Percentiles rank a stretch among this genome's conserved stretches.
These are phyloP conservation scores for Exophiala dermatitidis DNA, from an alignment of 2,329 filamentous ascomycete genomes.

Conservation along the genomic window DNA sequence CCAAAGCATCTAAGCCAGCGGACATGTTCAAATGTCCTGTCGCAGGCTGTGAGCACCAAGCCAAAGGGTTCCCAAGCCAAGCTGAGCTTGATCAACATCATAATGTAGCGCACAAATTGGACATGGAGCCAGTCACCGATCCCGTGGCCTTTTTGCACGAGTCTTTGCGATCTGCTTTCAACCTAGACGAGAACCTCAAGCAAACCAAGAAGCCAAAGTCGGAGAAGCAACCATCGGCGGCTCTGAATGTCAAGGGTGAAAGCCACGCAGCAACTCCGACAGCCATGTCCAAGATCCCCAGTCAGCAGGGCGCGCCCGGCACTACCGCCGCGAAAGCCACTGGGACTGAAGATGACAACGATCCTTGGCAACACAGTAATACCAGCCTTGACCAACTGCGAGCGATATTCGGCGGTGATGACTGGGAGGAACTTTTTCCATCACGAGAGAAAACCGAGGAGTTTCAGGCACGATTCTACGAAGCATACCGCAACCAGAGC, in stretches of 20 bases:
- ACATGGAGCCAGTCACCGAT: conserved; percentile 44
- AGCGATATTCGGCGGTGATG: conserved; percentile 22
- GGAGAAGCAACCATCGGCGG: conserved; percentile 4
- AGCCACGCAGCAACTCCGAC: conserved; percentile 15
- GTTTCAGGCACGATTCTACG: conserved; percentile 14
- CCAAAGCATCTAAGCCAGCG: conserved; percentile 38
- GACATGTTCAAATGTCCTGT: conserved; percentile 48
- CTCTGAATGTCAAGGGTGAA: conserved; percentile 15
- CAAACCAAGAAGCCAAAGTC: conserved; percentile 31
- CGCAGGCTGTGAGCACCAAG: conserved; percentile 47
- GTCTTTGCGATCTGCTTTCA: conserved; percentile 42
- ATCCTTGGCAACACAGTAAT: conserved; percentile 22
- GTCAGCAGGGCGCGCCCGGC: conserved; percentile 1
- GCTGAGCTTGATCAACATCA: conserved; percentile 50
- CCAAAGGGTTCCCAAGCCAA: conserved; percentile 50
- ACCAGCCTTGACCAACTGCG: conserved; percentile 21
- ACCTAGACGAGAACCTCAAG: conserved; percentile 45
- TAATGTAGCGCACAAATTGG: conserved; percentile 46
- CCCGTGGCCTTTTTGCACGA: conserved; percentile 51
- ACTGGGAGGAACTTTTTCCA: conserved; percentile 25
- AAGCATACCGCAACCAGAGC: conserved; percentile 19
- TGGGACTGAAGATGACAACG: conserved; percentile 4
- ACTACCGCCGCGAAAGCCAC: not conserved
- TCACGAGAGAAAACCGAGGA: conserved; percentile 15
- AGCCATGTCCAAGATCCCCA: conserved; percentile 19